phyloP scores from a whole-genome alignment of 768 basidiomycete species.

The Rhizopogon vulgaris region DNA sequence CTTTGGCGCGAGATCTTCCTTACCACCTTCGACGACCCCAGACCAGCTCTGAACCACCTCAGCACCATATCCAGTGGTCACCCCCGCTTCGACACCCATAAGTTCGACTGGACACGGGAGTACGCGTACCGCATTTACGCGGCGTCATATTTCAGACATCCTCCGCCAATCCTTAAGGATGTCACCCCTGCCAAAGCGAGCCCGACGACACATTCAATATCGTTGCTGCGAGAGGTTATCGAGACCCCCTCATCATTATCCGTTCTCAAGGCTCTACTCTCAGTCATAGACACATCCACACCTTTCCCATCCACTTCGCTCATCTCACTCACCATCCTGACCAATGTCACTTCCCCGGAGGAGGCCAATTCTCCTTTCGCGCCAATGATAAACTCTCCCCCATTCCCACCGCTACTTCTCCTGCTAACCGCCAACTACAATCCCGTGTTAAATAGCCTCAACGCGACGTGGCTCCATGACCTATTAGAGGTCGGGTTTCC shows the following conservation, averaged over 20 bases:
- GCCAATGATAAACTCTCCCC: slow-evolving; percentile 25
- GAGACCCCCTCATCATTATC: slow-evolving; percentile 4
- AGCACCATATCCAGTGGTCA: slow-evolving; percentile 13
- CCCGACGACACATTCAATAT: background rate
- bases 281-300: slow-evolving; percentile 26
- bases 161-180: background rate
- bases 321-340: slow-evolving; percentile 13
- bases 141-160: slow-evolving; percentile 12
- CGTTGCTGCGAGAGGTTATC: background rate
- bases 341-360: slow-evolving; percentile 8
- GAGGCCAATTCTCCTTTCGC: background rate
- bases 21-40: slow-evolving; percentile 44
- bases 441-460: slow-evolving; percentile 19
- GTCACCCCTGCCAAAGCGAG: background rate
- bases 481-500: slow-evolving; percentile 29
- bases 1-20: slow-evolving; percentile 48
- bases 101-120: slow-evolving; percentile 18
- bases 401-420: slow-evolving; percentile 24
- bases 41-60: slow-evolving; percentile 25
- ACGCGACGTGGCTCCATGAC: slow-evolving; percentile 29
- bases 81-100: background rate
- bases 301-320: slow-evolving; percentile 23
- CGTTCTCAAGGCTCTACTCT: slow-evolving; percentile 26
- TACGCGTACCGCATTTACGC: slow-evolving; percentile 18
- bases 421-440: slow-evolving; percentile 15